Evolutionary conservation across 345 rosid species (phyloP), one percentile per base, ranked within the genome.

Genomic region (Lumnitzera racemosa): DNA sequence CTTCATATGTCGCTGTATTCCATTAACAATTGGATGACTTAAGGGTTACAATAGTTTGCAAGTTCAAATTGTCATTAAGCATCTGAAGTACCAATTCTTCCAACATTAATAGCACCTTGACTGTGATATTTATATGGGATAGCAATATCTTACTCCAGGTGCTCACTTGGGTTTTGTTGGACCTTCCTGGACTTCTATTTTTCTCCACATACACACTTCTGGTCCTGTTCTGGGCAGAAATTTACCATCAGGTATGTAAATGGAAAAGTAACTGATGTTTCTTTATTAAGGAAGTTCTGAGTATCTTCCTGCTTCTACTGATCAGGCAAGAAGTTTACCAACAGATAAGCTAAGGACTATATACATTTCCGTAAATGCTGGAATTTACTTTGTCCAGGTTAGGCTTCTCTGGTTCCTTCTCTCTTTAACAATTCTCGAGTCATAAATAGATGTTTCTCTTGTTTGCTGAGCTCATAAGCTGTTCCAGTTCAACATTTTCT

Each of bases 221-320:
- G 9, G 97, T 90, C 61, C 81, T 95, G 49, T 95, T 95, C 67
- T 95, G 99, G 99, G 99, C 99, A 17, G 99, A 95, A 78, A 95
- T 95, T 81, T 95, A 95, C 80, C 97, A 88, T 74, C 97, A 95
- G 96, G 99, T 76, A 76, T 78, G 87, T 67, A 31, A 50, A 31
- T 57, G 25, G 25, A 41, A 46, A 24, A 20, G 20, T 20, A 20
- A 20, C 20, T 20, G 20, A 20, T 51, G 4, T 47, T 27, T 15
- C 31, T 5, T 29, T 12, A 20, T 17, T 51, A 5, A 54, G 10
- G 62, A 64, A 70, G 29, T 64, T 71, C 31, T 72, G 41, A 80
- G 52, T 25, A 58, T 53, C 61, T 66, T 15, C 27, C 51, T 65
- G 20, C 55, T 66, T 36, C 24, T 52, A 27, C 59, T 67, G 63